A percentile compares a stretch with the other conserved stretches of the same genome.
phyloP scores from a whole-genome alignment of 495 filamentous ascomycete genomes.

The Usnea hakonensis region DNA sequence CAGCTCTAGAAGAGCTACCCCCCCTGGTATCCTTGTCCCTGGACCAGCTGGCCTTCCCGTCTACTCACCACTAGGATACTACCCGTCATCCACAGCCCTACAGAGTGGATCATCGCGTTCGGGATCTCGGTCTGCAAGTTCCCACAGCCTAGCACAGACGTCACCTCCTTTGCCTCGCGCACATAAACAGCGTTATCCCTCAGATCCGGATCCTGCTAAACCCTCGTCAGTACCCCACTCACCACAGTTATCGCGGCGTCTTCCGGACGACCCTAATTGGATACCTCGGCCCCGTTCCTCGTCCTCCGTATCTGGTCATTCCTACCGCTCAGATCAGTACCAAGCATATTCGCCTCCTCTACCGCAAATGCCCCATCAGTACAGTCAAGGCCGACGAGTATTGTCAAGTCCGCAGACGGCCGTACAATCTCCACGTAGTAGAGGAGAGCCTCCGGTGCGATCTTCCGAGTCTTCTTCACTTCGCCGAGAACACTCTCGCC shows the following conservation, averaged over 20 bases:
- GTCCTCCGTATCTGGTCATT: slow-evolving; percentile 25
- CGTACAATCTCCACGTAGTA: slow-evolving; percentile 16
- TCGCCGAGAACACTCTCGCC: slow-evolving; percentile 24
- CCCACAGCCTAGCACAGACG: slow-evolving; percentile 32
- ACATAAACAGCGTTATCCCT: slow-evolving; percentile 31
- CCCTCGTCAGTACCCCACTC: slow-evolving; percentile 27
- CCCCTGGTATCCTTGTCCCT: slow-evolving; percentile 47
- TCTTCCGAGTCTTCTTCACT: slow-evolving; percentile 27
- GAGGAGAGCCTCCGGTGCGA: slow-evolving; percentile 17
- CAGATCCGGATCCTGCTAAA: slow-evolving; percentile 25
- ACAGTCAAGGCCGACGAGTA: slow-evolving; percentile 22
- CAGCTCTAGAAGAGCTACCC: slow-evolving; percentile 13
- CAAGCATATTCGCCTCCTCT: slow-evolving; percentile 27
- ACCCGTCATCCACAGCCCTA: slow-evolving; percentile 12
- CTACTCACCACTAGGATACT: slow-evolving; percentile 52
- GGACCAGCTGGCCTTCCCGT: slow-evolving; percentile 53
- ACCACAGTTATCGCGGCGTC: slow-evolving; percentile 29
- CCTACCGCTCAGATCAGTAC: slow-evolving; percentile 32
- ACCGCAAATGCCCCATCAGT: slow-evolving; percentile 27
- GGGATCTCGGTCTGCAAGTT: slow-evolving; percentile 36
- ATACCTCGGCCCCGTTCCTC: slow-evolving; percentile 35
- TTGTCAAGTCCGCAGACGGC: slow-evolving; percentile 26
- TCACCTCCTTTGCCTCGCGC: slow-evolving; percentile 33
- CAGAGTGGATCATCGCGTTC: slow-evolving; percentile 25
- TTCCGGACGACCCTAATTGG: slow-evolving; percentile 43